Percentiles rank a stretch among this genome's conserved stretches.
Conservation (phyloP, 2,329 filamentous ascomycete genomes). For the Didymella arachidicola region DNA sequence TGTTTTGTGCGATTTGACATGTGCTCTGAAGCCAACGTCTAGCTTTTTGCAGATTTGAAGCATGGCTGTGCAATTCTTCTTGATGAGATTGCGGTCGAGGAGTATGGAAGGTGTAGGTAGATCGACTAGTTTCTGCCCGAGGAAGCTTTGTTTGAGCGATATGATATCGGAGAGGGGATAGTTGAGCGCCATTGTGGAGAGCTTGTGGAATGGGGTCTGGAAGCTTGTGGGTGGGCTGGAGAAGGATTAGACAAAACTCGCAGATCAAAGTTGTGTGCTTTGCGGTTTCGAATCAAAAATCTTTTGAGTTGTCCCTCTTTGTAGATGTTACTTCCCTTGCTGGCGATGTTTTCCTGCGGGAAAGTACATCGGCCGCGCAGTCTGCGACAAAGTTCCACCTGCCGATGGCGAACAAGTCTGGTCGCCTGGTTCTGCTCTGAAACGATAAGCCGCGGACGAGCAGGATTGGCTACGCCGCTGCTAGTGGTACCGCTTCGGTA, state of each 20-base stretch:
- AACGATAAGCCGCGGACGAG: conserved; percentile 3
- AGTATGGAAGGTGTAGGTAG: conserved; percentile 72
- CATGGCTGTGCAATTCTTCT: conserved; percentile 75
- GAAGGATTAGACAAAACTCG: background rate
- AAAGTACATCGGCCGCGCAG: conserved; percentile 1
- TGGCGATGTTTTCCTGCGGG: background rate
- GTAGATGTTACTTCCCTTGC: background rate
- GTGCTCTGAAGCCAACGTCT: conserved; percentile 73
- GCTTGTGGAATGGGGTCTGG: background rate
- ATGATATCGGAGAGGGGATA: conserved; percentile 29
- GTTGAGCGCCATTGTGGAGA: conserved; percentile 17
- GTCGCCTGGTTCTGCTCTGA: background rate
- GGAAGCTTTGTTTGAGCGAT: conserved; percentile 50
- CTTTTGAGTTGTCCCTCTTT: background rate
- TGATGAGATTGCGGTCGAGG: conserved; percentile 71
- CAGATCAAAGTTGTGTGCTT: background rate
- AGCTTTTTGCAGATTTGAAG: conserved; percentile 67
- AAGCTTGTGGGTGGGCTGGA: background rate
- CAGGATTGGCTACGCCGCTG: background rate
- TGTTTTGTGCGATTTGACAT: conserved; percentile 88
- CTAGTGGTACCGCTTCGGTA: background rate
- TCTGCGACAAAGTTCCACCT: background rate
- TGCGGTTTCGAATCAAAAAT: background rate
- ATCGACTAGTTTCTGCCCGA: conserved; percentile 67
- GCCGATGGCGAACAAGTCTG: background rate